Percentiles rank a stretch among this genome's conserved stretches.
phyloP scores from a whole-genome alignment of 1,284 basidiomycete species.

The Earliella scabrosa region DNA sequence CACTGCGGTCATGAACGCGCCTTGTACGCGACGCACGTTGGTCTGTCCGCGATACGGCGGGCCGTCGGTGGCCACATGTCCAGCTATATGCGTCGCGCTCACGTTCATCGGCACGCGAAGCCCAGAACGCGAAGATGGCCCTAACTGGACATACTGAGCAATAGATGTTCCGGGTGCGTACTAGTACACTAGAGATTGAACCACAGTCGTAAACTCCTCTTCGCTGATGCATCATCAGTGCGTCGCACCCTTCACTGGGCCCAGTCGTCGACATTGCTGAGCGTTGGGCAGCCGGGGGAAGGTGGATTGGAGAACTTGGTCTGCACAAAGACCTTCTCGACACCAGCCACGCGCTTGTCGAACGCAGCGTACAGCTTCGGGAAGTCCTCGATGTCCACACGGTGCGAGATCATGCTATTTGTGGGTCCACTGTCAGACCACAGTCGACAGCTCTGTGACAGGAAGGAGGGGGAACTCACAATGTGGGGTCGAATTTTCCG shows the following conservation, averaged over 20 bases:
- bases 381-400: slow-evolving; percentile 68
- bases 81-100: not conserved
- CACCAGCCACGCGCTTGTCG: slow-evolving; percentile 59
- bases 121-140: not conserved
- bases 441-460: not conserved
- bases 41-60: not conserved
- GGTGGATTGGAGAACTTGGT: slow-evolving; percentile 55
- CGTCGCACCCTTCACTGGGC: not conserved
- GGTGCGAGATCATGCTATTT: slow-evolving; percentile 61
- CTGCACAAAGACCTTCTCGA: slow-evolving; percentile 71
- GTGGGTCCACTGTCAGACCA: slow-evolving; percentile 12
- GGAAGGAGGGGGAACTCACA: slow-evolving; percentile 43
- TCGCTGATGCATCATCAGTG: not conserved
- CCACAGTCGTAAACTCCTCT: not conserved
- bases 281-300: slow-evolving; percentile 50
- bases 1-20: no score
- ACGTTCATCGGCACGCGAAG: not conserved
- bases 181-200: not conserved
- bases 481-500: slow-evolving; percentile 72
- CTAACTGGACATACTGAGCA: not conserved
- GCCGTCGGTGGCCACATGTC: slow-evolving; percentile 1
- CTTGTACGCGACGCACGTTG: slow-evolving; percentile 15
- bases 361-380: slow-evolving; percentile 61
- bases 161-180: slow-evolving; percentile 1
- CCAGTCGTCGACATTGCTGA: slow-evolving; percentile 60